phyloP scores from a whole-genome alignment of 1,284 basidiomycete genomes.

The Fomes fomentarius region DNA sequence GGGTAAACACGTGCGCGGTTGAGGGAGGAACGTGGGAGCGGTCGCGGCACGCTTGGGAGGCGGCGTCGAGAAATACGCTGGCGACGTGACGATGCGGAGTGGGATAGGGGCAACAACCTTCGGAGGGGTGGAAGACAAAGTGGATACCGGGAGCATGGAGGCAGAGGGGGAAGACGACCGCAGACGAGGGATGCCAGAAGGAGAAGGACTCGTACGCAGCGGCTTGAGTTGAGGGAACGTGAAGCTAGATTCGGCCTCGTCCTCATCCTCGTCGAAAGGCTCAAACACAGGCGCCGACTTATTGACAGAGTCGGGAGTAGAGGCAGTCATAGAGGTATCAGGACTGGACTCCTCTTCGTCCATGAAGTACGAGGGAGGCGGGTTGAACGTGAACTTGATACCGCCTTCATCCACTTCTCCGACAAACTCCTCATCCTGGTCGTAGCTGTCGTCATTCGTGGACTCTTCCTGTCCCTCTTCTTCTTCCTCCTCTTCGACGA shows the following conservation, averaged over 20 bases:
- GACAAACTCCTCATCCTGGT: constrained; percentile 46
- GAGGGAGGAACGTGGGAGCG: constrained; percentile 52
- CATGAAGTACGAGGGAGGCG: constrained; percentile 41
- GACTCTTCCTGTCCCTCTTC: constrained; percentile 36
- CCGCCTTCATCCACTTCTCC: constrained; percentile 59
- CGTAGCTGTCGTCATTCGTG: constrained; percentile 19
- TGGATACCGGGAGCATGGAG: constrained; percentile 28
- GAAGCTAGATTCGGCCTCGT: constrained; percentile 37
- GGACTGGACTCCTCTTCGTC: constrained; percentile 18
- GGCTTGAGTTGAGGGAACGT: constrained; percentile 23
- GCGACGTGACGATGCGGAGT: constrained; percentile 24
- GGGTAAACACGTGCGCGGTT: constrained; percentile 41
- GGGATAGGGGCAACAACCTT: constrained; percentile 28
- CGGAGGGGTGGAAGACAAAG: constrained; percentile 24
- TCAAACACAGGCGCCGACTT: constrained; percentile 24
- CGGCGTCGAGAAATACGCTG: constrained; percentile 41
- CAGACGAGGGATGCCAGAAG: constrained; percentile 58
- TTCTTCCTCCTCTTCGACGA: constrained; percentile 49
- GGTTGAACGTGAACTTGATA: constrained; percentile 70
- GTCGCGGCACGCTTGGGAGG: constrained; percentile 50
- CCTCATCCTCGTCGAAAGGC: constrained; percentile 35
- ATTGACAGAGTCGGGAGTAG: constrained; percentile 17
- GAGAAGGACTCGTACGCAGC: constrained; percentile 34
- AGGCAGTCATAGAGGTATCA: constrained; percentile 26
- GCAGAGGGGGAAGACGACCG: constrained; percentile 40